Percentiles rank a stretch among this genome's conserved stretches.
These are phyloP conservation scores for Hericium erinaceus DNA, from an alignment of 768 basidiomycete genomes.

Conservation along the genomic window DNA sequence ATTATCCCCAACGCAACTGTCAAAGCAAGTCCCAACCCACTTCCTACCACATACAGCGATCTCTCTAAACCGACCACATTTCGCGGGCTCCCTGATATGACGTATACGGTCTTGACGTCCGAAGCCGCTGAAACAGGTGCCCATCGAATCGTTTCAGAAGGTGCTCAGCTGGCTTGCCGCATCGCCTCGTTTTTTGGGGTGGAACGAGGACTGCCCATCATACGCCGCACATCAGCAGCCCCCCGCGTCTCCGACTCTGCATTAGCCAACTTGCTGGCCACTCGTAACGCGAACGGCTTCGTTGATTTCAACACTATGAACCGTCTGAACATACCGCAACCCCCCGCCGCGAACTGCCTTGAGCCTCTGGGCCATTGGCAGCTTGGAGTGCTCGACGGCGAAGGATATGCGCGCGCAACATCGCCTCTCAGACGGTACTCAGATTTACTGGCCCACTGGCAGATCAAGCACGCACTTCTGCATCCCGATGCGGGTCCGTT, in stretches of 20 bases:
- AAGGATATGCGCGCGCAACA: slow-evolving; percentile 79
- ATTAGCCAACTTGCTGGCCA: slow-evolving; percentile 36
- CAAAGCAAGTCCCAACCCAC: slow-evolving; percentile 20
- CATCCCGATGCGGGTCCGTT: slow-evolving; percentile 22
- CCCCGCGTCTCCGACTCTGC: slow-evolving; percentile 24
- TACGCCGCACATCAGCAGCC: slow-evolving; percentile 42
- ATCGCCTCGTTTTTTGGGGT: slow-evolving; percentile 63
- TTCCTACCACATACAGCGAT: slow-evolving; percentile 3
- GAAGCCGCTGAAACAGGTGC: slow-evolving; percentile 29
- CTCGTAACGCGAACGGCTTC: slow-evolving; percentile 36
- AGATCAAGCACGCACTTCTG: slow-evolving; percentile 73
- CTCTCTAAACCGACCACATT: slow-evolving; percentile 14
- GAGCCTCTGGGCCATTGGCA: slow-evolving; percentile 55
- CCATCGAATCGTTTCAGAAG: slow-evolving; percentile 58
- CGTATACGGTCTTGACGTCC: slow-evolving; percentile 32
- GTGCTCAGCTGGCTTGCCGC: slow-evolving; percentile 74
- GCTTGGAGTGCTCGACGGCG: slow-evolving; percentile 59
- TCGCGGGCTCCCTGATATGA: slow-evolving; percentile 42
- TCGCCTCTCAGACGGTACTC: slow-evolving; percentile 80
- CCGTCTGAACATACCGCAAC: slow-evolving; percentile 23
- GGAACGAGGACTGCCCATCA: slow-evolving; percentile 49
- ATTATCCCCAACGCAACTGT: slow-evolving; percentile 3
- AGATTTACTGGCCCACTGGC: slow-evolving; percentile 87
- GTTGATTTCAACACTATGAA: slow-evolving; percentile 32
- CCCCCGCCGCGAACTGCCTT: slow-evolving; percentile 35